Evolutionary conservation across 129 eudicot species (phyloP), one percentile per base, ranked within the genome.

Genomic region (Glebionis coronaria): DNA sequence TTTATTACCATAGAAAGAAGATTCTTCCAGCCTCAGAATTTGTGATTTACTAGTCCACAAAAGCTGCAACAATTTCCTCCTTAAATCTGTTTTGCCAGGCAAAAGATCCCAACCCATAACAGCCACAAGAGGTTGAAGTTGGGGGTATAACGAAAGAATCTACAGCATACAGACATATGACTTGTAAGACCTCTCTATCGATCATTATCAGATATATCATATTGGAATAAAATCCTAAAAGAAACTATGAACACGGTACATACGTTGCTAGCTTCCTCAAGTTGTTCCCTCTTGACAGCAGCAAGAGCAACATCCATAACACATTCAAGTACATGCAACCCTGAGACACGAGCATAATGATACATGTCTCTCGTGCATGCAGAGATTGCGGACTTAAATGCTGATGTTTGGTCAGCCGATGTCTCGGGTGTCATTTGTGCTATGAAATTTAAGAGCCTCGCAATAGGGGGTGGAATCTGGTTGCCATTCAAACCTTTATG

Each of bases 71-170:
- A 93, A 73, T 68, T 84, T 84, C 82, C 88, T 89, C 73, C 97
- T 85, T 75, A 82, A 53, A 76, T 68, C 67, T 61, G 95, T 93
- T 81, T 82, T 93, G 18, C 95, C 93, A 56, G 92, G 81, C 85
- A 93, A 79, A 19, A 93, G 81, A 93, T 93, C 99, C 99, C 99
- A 93, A 47, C 99, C 97, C 87, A 89, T 79, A 47, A 85, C 95
- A 73, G 91, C 97, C 63, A 93, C 92, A 59, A 93, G 92, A 42
- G 97, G 99, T 81, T 83, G 97, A 82, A 93, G 99, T 60, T 87
- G 80, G 12, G 99, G 99, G 79, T 88, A 93, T 83, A 93, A 76
- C 53, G 73, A 74, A 55, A 86, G 93, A 76, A 89, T 77, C 99
- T 93, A 72, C 61, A 56, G 10, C 42, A 75, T 5, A 54, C 21